These are phyloP conservation scores for Symbiodinium natans DNA, from an alignment of 73 alveolate genomes.

Conservation along the genomic window DNA sequence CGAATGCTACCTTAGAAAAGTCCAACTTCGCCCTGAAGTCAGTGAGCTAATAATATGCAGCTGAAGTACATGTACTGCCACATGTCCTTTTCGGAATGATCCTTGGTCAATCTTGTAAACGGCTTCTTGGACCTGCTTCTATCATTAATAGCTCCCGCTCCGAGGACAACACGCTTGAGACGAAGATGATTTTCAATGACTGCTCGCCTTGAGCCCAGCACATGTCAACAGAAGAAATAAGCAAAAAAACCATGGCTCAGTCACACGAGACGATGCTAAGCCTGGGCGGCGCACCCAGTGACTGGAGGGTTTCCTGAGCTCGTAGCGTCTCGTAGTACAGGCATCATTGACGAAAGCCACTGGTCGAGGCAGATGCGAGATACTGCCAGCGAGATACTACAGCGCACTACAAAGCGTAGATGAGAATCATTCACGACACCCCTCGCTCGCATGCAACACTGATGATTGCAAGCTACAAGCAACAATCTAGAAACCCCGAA, in stretches of 20 bases:
- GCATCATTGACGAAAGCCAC: too few relatives aligned
- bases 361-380: too few relatives aligned
- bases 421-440: too few relatives aligned
- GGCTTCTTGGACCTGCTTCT: not conserved
- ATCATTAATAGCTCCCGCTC: not conserved
- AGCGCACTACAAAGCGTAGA: too few relatives aligned
- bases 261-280: too few relatives aligned
- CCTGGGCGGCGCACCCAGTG: not conserved
- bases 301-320: not conserved
- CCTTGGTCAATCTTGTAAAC: not conserved
- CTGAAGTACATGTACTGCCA: conserved; percentile 58
- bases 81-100: conserved; percentile 71
- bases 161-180: conserved; percentile 35
- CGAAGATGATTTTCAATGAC: conserved; percentile 79
- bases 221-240: not conserved
- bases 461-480: too few relatives aligned
- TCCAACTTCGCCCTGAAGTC: not conserved
- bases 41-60: not conserved
- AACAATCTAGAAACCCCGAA: too few relatives aligned
- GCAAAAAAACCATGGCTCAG: too few relatives aligned
- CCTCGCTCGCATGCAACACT: too few relatives aligned
- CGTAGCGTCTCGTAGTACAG: too few relatives aligned
- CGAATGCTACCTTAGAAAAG: too few relatives aligned
- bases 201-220: conserved; percentile 41
- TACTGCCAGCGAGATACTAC: too few relatives aligned